Evolutionary conservation across 305 asterid species (phyloP), one percentile per base, ranked within the genome.

Genomic region (Fraxinus platypoda): DNA sequence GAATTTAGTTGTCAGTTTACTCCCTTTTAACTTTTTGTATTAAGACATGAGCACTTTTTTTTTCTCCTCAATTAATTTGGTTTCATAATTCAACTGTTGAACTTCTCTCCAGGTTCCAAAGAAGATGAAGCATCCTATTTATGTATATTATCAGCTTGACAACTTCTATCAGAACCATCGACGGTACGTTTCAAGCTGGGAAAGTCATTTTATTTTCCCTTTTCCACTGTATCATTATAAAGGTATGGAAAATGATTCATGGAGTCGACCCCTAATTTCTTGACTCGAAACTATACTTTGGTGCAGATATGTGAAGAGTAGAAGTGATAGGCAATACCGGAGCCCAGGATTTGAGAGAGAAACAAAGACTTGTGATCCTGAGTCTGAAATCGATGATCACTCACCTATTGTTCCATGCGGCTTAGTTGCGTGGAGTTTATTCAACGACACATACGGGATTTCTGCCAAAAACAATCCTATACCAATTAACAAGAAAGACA

Each of bases 391-490:
- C 13, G 43, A 37, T 26, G 83, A 87, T 0, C 46, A 71, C 21
- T 52, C 78, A 79, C 92, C 95, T 0, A 90, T 95, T 30, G 93
- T 95, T 46, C 98, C 98, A 0, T 95, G 98, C 83, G 98, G 98
- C 15, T 93, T 95, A n/a, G 82, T 95, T 3, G 98, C 98, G 31
- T 95, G 98, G 98, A 95, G 97, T 84, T 85, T 95, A 64, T 95
- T 94, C 87, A 95, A 95, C 4, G 98, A 95, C 76, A 90, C 98
- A 0, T 95, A 90, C 78, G 46, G 46, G 1, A 76, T 95, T 74
- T 87, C 91, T 5, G 78, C 78, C 59, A 83, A 85, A 0, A 75
- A 81, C 68, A 82, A 73, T 35, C 64, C 82, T 43, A 1, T 94
- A 71, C 57, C 86, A 23, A 85, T 95, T 73, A 89, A 91, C 88